phyloP scores from a whole-genome alignment of 805 yeast genomes.

The Lipomyces kockii region DNA sequence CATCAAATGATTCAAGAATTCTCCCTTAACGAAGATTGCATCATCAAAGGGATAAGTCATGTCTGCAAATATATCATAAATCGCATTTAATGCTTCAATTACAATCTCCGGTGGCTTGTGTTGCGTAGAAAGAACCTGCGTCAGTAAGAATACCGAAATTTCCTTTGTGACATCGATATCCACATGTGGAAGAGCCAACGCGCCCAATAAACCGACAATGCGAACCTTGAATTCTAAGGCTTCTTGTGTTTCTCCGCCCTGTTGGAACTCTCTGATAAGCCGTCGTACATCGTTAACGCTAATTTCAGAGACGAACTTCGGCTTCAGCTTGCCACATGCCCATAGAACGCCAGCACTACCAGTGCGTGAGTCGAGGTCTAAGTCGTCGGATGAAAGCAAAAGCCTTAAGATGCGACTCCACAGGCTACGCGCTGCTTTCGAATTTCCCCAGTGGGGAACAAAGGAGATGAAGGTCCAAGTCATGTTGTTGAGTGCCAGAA shows the following conservation, averaged over 20 bases:
- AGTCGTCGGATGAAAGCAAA: slow-evolving; percentile 32
- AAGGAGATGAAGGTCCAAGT: slow-evolving; percentile 58
- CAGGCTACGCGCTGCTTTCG: slow-evolving; percentile 42
- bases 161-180: slow-evolving; percentile 51
- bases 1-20: slow-evolving; percentile 52
- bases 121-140: slow-evolving; percentile 42
- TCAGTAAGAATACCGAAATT: slow-evolving; percentile 54
- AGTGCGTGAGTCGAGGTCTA: slow-evolving; percentile 42
- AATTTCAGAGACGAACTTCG: slow-evolving; percentile 42
- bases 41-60: slow-evolving; percentile 66
- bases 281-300: slow-evolving; percentile 12
- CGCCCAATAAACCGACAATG: slow-evolving; percentile 58
- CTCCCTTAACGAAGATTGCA: slow-evolving; percentile 64
- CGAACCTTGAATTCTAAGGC: slow-evolving; percentile 51
- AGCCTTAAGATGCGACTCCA: slow-evolving; percentile 37
- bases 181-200: slow-evolving; percentile 54
- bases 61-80: slow-evolving; percentile 85
- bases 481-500: slow-evolving; percentile 73
- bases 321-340: slow-evolving; percentile 49
- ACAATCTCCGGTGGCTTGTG: slow-evolving; percentile 50
- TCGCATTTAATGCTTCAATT: slow-evolving; percentile 63
- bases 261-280: slow-evolving; percentile 14
- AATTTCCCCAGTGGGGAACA: slow-evolving; percentile 50
- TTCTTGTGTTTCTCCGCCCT: not conserved
- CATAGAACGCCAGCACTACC: slow-evolving; percentile 52